Conservation (phyloP, 148 eudicot genomes). For the Talinum fruticosum region DNA sequence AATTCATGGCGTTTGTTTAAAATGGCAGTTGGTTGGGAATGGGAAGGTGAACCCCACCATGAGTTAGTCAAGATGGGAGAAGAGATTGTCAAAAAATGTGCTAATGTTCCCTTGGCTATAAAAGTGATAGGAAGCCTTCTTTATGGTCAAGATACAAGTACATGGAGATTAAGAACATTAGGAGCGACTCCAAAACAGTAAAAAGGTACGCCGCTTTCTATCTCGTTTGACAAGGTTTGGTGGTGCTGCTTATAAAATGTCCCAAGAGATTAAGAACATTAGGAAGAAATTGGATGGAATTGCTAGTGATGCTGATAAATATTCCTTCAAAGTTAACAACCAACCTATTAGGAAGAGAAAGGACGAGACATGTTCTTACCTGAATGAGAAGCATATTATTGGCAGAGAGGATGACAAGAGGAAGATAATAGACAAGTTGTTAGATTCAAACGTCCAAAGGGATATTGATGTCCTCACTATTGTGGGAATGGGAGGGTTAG, state of each 20-base stretch:
- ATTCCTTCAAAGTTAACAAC: no score
- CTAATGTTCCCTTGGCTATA: constrained; percentile 29
- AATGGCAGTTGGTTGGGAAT: constrained; percentile 4
- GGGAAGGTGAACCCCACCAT: background rate
- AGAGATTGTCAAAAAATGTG: constrained; percentile 21
- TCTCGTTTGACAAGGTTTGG: background rate
- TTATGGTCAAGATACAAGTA: background rate
- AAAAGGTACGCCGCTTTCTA: constrained; percentile 23
- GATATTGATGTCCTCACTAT: background rate
- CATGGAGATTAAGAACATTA: constrained; percentile 9
- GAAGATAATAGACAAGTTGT: background rate
- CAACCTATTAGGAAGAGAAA: background rate
- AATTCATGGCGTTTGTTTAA: constrained; percentile 22
- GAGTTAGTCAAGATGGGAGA: constrained; percentile 20
- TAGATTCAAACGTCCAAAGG: background rate
- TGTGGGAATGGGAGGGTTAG: constrained; percentile 24
- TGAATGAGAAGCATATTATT: background rate
- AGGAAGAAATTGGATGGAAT: constrained; percentile 8
- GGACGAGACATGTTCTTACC: background rate
- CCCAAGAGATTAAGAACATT: constrained; percentile 8
- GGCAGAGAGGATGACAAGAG: background rate
- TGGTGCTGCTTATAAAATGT: constrained; percentile 11
- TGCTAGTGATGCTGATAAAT: no score
- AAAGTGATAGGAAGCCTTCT: constrained; percentile 27
- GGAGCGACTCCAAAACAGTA: background rate